Conservation (phyloP, 257 asterid species). For the Nyctanthes arbortristis region DNA sequence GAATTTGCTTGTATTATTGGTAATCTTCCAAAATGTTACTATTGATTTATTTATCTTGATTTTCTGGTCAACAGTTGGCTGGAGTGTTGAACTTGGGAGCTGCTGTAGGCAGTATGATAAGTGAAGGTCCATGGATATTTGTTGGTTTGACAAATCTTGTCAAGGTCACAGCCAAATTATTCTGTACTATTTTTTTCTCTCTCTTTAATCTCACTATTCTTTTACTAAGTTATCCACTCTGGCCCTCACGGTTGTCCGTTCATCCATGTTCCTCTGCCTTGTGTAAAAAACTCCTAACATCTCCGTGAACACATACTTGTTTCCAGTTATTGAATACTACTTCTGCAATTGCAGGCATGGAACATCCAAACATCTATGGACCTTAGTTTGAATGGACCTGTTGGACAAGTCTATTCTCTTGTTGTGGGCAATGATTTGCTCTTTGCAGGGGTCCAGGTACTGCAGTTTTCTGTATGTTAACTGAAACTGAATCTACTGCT, state of each 20-base stretch:
- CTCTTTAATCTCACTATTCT: neutral
- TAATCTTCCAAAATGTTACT: neutral
- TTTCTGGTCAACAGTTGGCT: slow-evolving; percentile 51
- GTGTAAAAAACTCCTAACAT: neutral
- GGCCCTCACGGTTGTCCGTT: neutral
- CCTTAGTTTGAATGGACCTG: slow-evolving; percentile 86
- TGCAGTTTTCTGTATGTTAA: slow-evolving; percentile 17
- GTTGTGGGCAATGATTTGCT: slow-evolving; percentile 84
- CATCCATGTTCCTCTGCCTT: neutral
- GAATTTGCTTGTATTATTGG: neutral
- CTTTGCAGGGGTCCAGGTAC: slow-evolving; percentile 94
- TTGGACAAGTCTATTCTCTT: slow-evolving; percentile 93
- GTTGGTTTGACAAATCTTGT: slow-evolving; percentile 86
- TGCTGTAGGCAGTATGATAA: slow-evolving; percentile 80
- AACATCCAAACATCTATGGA: slow-evolving; percentile 81
- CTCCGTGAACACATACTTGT: slow-evolving; percentile 8
- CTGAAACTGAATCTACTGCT: neutral
- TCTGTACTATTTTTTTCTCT: neutral
- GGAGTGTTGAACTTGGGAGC: slow-evolving; percentile 65
- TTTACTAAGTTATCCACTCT: neutral
- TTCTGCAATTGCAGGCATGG: slow-evolving; percentile 75
- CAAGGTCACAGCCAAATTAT: slow-evolving; percentile 56
- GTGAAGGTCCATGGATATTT: slow-evolving; percentile 99
- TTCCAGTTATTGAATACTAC: slow-evolving; percentile 3
- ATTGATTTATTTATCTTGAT: slow-evolving; percentile 9